Conservation (phyloP, 345 rosid genomes). For the Salix suchowensis region DNA sequence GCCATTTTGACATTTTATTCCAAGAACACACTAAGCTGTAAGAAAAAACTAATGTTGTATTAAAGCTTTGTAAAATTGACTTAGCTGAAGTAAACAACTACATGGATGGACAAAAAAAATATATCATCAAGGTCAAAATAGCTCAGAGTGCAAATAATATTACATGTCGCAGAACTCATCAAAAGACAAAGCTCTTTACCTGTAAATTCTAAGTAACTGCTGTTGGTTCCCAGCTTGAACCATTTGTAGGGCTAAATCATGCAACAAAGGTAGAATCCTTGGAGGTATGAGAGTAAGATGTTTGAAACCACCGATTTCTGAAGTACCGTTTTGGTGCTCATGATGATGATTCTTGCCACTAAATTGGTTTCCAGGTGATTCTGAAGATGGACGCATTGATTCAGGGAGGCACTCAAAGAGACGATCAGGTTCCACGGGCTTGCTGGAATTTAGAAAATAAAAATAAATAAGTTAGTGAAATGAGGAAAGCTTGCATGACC, state of each 20-base stretch:
- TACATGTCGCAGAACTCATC: background rate
- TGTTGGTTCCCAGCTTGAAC: slow-evolving; percentile 87
- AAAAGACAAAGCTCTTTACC: slow-evolving; percentile 37
- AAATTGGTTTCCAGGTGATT: slow-evolving; percentile 44
- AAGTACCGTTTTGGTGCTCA: slow-evolving; percentile 46
- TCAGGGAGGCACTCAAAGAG: slow-evolving; percentile 94
- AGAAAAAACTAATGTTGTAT: background rate
- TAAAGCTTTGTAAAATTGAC: background rate
- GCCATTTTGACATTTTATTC: background rate
- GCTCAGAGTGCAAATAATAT: background rate
- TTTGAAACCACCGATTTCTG: slow-evolving; percentile 65
- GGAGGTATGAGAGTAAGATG: slow-evolving; percentile 85
- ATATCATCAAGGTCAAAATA: background rate
- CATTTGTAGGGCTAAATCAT: slow-evolving; percentile 90
- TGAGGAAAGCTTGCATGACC: slow-evolving; percentile 8
- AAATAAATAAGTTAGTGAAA: slow-evolving; percentile 4
- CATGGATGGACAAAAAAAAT: background rate
- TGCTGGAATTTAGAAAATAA: slow-evolving; percentile 44
- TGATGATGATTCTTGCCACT: slow-evolving; percentile 43
- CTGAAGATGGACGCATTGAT: slow-evolving; percentile 80
- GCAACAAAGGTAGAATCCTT: slow-evolving; percentile 78
- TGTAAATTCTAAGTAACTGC: slow-evolving; percentile 62
- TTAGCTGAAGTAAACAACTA: background rate
- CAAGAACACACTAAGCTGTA: background rate
- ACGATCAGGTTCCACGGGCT: slow-evolving; percentile 91